phyloP scores from a whole-genome alignment of 2,329 filamentous ascomycete genomes.

The Pyrenophora graminea region DNA sequence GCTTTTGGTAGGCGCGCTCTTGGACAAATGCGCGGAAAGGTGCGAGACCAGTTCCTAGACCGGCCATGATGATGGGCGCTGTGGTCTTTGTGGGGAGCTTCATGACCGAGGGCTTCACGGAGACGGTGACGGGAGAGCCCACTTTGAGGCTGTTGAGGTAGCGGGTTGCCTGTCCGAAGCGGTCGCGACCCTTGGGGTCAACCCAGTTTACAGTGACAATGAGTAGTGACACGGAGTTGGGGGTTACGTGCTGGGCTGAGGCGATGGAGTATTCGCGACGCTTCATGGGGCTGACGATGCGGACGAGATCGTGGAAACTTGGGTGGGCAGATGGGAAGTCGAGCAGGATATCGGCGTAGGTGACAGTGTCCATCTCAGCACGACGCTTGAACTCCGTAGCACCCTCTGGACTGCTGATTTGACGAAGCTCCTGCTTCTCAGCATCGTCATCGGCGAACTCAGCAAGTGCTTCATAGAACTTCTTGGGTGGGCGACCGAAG shows the following conservation, averaged over 20 bases:
- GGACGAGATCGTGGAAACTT: slow-evolving; percentile 82
- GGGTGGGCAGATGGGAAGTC: slow-evolving; percentile 91
- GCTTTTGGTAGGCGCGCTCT: slow-evolving; percentile 96
- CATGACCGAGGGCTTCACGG: slow-evolving; percentile 98
- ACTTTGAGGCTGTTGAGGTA: slow-evolving; percentile 79
- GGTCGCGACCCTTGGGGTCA: slow-evolving; percentile 82
- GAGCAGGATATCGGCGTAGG: slow-evolving; percentile 85
- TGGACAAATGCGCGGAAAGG: slow-evolving; percentile 99
- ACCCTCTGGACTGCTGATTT: slow-evolving; percentile 73
- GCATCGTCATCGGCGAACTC: slow-evolving; percentile 81
- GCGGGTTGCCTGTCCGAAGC: slow-evolving; percentile 89
- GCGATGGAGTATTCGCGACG: slow-evolving; percentile 99
- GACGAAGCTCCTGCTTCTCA: slow-evolving; percentile 79
- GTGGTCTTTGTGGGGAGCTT: slow-evolving; percentile 89
- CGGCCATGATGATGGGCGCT: slow-evolving; percentile 97
- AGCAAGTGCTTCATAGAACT: slow-evolving; percentile 91
- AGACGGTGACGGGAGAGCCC: slow-evolving; percentile 82
- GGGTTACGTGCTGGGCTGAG: slow-evolving; percentile 92
- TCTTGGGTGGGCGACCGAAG: slow-evolving; percentile 94
- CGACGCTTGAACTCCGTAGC: slow-evolving; percentile 90
- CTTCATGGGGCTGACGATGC: slow-evolving; percentile 89
- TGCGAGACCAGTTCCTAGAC: slow-evolving; percentile 94
- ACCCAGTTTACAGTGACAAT: slow-evolving; percentile 98
- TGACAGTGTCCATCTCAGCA: slow-evolving; percentile 86
- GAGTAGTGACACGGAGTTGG: slow-evolving; percentile 87